phyloP scores from a whole-genome alignment of 164 flowering plant species.

The Hamamelis virginiana region DNA sequence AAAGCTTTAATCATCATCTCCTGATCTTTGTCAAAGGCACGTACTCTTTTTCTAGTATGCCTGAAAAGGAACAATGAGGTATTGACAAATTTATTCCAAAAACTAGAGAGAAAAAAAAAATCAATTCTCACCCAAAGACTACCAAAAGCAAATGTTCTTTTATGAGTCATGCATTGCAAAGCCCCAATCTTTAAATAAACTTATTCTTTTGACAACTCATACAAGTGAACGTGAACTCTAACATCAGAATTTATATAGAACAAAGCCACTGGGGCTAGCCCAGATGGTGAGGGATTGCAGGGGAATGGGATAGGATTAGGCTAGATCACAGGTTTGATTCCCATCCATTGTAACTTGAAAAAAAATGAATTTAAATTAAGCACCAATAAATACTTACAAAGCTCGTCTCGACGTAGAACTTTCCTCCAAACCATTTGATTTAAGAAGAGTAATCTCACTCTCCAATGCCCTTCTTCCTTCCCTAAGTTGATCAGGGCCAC shows the following conservation, averaged over 20 bases:
- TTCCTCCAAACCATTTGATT: constrained; percentile 22
- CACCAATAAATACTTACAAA: constrained; percentile 33
- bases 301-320: too few species aligned
- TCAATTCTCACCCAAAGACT: neutral
- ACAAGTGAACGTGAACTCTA: neutral
- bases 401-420: constrained; percentile 28
- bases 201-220: constrained; percentile 1
- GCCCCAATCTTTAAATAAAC: neutral
- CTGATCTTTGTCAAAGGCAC: constrained; percentile 66
- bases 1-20: constrained; percentile 58
- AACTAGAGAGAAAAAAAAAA: neutral
- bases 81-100: constrained; percentile 7
- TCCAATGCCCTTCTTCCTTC: constrained; percentile 21
- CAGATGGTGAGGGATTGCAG: too few species aligned
- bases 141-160: constrained; percentile 1
- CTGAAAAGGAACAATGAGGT: constrained; percentile 22
- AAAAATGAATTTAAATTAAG: neutral
- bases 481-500: constrained; percentile 16
- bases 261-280: too few species aligned
- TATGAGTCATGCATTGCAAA: neutral
- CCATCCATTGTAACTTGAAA: too few species aligned
- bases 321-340: too few species aligned
- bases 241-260: neutral
- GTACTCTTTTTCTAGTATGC: constrained; percentile 60
- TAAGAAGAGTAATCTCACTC: constrained; percentile 11